Conservation (phyloP, 2,329 filamentous ascomycete species). For the Alternaria hordeiaustralica region DNA sequence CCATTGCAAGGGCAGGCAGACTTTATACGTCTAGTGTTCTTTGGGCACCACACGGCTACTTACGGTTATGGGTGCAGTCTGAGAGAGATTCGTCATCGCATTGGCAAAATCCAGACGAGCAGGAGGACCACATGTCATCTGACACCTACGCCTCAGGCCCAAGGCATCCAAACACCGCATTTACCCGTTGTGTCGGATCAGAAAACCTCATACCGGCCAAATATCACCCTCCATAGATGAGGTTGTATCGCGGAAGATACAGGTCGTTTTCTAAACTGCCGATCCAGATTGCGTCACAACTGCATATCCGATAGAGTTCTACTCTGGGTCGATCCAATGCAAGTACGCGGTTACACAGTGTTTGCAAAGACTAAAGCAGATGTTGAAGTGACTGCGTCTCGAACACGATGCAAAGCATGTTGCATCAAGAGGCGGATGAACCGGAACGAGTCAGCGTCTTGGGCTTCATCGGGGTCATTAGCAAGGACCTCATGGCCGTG, state of each 20-base stretch:
- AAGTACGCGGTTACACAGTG: constrained; percentile 1
- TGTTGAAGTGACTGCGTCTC: constrained; percentile 1
- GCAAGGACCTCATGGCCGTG: constrained; percentile 8
- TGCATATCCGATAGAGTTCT: background rate
- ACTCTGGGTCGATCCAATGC: background rate
- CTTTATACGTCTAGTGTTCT: background rate
- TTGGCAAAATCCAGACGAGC: background rate
- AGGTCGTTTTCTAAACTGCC: constrained; percentile 7
- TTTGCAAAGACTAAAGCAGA: background rate
- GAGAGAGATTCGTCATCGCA: background rate
- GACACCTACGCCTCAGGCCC: background rate
- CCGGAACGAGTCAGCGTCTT: constrained; percentile 22
- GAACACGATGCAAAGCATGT: constrained; percentile 8
- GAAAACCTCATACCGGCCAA: background rate
- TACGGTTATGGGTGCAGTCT: background rate
- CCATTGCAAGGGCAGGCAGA: background rate
- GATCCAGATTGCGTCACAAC: constrained; percentile 12
- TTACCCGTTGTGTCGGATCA: background rate
- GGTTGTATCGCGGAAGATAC: constrained; percentile 1
- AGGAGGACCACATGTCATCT: background rate
- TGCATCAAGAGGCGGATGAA: constrained; percentile 11
- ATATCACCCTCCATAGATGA: background rate
- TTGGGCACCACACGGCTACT: background rate
- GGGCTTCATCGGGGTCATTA: constrained; percentile 13
- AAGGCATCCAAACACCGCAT: background rate